Evolutionary conservation across 2,329 filamentous ascomycete species (phyloP).

Genomic region (Grosmannia clavigera): DNA sequence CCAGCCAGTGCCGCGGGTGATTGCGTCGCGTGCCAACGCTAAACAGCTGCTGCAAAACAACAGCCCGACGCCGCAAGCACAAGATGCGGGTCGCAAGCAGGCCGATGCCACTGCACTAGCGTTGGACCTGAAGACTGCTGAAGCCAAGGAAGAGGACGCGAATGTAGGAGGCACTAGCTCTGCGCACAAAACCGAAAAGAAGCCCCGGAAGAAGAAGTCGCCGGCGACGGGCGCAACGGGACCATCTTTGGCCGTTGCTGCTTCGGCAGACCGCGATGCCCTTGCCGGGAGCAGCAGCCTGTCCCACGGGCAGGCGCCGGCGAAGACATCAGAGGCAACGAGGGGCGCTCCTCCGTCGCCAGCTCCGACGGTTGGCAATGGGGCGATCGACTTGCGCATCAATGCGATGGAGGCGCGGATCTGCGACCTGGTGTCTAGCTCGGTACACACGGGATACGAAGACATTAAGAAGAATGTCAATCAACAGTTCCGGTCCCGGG

Average conservation of each 20-base stretch:
- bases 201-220: constrained; percentile 57
- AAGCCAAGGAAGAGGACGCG: constrained; percentile 35
- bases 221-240: constrained; percentile 22
- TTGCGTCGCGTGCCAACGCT: constrained; percentile 18
- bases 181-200: constrained; percentile 36
- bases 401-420: constrained; percentile 40
- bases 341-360: neutral
- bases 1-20: constrained; percentile 17
- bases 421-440: constrained; percentile 30
- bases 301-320: neutral
- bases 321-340: neutral
- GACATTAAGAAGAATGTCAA: constrained; percentile 29
- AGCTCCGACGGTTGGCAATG: constrained; percentile 14
- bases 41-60: constrained; percentile 23
- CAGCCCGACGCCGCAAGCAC: constrained; percentile 10
- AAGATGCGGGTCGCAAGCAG: constrained; percentile 20
- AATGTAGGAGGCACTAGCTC: neutral
- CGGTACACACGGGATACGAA: constrained; percentile 42
- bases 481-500: constrained; percentile 47
- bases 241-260: neutral
- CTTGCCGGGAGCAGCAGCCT: constrained; percentile 17
- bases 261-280: constrained; percentile 10
- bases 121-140: constrained; percentile 25
- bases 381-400: constrained; percentile 42
- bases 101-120: constrained; percentile 20